A percentile compares a stretch with the other conserved stretches of the same genome.
Conservation (phyloP, 2,329 filamentous ascomycete genomes). For the Colletotrichum lini region DNA sequence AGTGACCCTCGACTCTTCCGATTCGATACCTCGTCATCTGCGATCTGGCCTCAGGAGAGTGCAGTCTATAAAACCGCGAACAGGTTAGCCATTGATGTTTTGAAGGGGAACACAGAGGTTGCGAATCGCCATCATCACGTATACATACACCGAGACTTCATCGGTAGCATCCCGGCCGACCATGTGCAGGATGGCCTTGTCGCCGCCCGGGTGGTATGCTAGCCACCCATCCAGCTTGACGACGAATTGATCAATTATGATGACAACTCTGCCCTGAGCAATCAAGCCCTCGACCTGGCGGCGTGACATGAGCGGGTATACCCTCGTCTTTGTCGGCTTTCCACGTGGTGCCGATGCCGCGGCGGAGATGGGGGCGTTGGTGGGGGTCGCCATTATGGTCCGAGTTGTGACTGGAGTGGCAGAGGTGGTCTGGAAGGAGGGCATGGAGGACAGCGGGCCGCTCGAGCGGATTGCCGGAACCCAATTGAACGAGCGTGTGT, state of each 20-base stretch:
- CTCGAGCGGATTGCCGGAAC: neutral
- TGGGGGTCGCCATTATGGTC: constrained; percentile 15
- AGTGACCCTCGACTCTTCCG: constrained; percentile 83
- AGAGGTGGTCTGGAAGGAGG: neutral
- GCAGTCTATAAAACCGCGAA: constrained; percentile 70
- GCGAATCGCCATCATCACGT: neutral
- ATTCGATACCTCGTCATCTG: constrained; percentile 89
- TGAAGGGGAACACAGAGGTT: neutral
- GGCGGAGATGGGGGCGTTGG: constrained; percentile 1
- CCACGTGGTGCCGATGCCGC: constrained; percentile 1
- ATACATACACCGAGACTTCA: constrained; percentile 87
- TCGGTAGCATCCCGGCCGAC: constrained; percentile 94
- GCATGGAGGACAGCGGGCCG: neutral
- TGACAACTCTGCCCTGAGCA: constrained; percentile 82
- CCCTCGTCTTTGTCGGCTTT: constrained; percentile 17
- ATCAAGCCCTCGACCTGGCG: constrained; percentile 84
- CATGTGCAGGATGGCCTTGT: constrained; percentile 94
- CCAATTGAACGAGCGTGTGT: neutral
- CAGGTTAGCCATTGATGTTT: constrained; percentile 8
- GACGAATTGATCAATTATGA: constrained; percentile 86
- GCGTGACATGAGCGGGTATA: constrained; percentile 37
- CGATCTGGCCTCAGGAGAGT: constrained; percentile 82
- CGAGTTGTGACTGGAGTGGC: neutral
- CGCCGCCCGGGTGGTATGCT: constrained; percentile 90
- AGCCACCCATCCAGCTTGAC: constrained; percentile 92